phyloP scores from a whole-genome alignment of 1,284 basidiomycete genomes.

The Tausonia pullulans region DNA sequence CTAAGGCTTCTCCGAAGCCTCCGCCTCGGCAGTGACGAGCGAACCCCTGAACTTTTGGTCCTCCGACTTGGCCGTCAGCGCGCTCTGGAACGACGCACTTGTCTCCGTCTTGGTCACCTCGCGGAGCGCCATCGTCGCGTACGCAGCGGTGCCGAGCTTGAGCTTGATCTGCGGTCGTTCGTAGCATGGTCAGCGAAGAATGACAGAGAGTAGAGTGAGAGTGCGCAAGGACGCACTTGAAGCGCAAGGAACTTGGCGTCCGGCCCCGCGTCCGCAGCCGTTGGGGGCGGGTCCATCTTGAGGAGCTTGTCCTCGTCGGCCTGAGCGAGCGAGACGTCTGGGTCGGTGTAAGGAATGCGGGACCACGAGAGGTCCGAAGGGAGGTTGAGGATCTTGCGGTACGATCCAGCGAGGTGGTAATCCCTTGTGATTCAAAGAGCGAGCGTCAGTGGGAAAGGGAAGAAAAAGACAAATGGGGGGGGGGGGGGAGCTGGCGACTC shows the following conservation, averaged over 20 bases:
- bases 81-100: slow-evolving; percentile 71
- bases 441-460: neutral
- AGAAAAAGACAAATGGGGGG: neutral
- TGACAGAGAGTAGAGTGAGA: too few relatives aligned
- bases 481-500: slow-evolving; percentile 24
- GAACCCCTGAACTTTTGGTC: slow-evolving; percentile 46
- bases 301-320: slow-evolving; percentile 89
- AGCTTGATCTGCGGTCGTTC: slow-evolving; percentile 50
- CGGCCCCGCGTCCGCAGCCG: slow-evolving; percentile 26
- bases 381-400: slow-evolving; percentile 77
- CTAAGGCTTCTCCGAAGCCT: neutral
- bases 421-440: slow-evolving; percentile 45
- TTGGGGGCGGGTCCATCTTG: slow-evolving; percentile 50
- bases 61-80: slow-evolving; percentile 64
- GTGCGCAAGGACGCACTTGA: neutral
- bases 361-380: slow-evolving; percentile 71
- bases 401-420: slow-evolving; percentile 83
- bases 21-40: neutral
- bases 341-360: slow-evolving; percentile 79
- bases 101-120: slow-evolving; percentile 90
- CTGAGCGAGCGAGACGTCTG: slow-evolving; percentile 78
- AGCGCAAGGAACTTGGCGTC: slow-evolving; percentile 73
- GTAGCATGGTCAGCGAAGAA: too few relatives aligned
- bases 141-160: slow-evolving; percentile 71
- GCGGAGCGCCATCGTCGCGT: slow-evolving; percentile 90